A percentile compares a stretch with the other conserved stretches of the same genome.
These are phyloP conservation scores for Hevea brasiliensis DNA, from an alignment of 345 rosid species.

Conservation along the genomic window DNA sequence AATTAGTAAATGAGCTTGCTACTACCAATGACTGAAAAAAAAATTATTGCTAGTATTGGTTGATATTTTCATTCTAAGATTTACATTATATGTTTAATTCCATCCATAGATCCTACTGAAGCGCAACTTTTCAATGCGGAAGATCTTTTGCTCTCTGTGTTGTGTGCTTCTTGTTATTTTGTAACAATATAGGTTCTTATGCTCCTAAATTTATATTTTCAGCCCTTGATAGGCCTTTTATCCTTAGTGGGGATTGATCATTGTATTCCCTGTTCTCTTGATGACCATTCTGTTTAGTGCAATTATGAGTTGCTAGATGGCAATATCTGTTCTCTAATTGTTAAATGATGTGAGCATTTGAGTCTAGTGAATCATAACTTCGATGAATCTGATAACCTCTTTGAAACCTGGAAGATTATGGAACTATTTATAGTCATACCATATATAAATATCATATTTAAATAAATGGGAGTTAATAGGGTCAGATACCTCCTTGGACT, in stretches of 20 bases:
- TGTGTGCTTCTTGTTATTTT: not conserved
- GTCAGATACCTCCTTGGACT: not conserved
- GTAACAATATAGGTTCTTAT: too few species aligned
- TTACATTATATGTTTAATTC: not conserved
- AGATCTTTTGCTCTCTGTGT: not conserved
- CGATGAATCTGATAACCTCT: not conserved
- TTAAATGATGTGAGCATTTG: not conserved
- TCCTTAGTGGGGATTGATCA: too few species aligned
- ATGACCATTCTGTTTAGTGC: not conserved
- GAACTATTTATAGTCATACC: not conserved
- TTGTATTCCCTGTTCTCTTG: not conserved
- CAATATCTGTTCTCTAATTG: not conserved
- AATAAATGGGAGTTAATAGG: not conserved
- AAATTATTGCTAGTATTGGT: not conserved
- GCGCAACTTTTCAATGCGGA: not conserved
- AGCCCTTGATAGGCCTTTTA: too few species aligned
- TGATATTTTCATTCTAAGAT: not conserved
- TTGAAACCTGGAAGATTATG: not conserved
- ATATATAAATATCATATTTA: not conserved
- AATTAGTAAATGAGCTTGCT: not conserved
- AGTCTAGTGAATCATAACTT: not conserved
- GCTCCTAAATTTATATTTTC: too few species aligned
- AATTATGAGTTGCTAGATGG: not conserved
- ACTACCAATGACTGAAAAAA: not conserved
- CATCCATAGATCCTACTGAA: not conserved